Conservation (phyloP, 2,329 filamentous ascomycete genomes). For the Ascocoryne sarcoides region DNA sequence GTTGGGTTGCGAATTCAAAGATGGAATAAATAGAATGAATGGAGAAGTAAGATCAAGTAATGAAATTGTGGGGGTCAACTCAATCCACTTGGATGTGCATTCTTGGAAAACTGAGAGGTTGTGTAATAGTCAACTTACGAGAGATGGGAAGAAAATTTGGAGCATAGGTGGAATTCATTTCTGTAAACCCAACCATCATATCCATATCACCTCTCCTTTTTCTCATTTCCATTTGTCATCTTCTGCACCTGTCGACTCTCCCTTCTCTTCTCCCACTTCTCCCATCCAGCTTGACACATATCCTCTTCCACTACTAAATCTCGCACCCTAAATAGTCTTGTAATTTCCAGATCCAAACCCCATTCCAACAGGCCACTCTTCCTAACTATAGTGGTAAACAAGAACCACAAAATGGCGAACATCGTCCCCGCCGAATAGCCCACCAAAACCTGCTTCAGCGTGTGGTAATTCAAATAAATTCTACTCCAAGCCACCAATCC, state of each 20-base stretch:
- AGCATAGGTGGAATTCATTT: too few relatives aligned
- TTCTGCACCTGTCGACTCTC: constrained; percentile 22
- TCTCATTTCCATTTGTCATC: constrained; percentile 20
- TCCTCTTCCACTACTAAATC: constrained; percentile 86
- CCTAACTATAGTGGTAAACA: constrained; percentile 57
- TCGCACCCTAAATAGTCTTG: constrained; percentile 61
- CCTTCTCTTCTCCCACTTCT: constrained; percentile 62
- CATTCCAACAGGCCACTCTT: constrained; percentile 61
- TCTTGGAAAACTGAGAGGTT: too few relatives aligned
- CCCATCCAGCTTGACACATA: constrained; percentile 85
- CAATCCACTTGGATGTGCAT: too few relatives aligned
- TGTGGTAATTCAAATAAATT: constrained; percentile 91
- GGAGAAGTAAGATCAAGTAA: too few relatives aligned
- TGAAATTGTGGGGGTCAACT: too few relatives aligned
- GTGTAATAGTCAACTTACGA: too few relatives aligned
- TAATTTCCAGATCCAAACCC: constrained; percentile 57
- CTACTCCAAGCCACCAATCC: constrained; percentile 69
- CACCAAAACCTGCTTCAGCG: constrained; percentile 74
- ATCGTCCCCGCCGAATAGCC: constrained; percentile 62
- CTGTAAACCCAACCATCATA: too few relatives aligned
- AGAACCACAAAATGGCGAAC: constrained; percentile 74
- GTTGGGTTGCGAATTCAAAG: too few relatives aligned
- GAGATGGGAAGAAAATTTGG: too few relatives aligned
- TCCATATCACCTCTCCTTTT: constrained; percentile 20
- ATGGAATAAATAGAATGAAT: too few relatives aligned